phyloP scores from a whole-genome alignment of 2,329 filamentous ascomycete species.

The Myrmaecium sp. region DNA sequence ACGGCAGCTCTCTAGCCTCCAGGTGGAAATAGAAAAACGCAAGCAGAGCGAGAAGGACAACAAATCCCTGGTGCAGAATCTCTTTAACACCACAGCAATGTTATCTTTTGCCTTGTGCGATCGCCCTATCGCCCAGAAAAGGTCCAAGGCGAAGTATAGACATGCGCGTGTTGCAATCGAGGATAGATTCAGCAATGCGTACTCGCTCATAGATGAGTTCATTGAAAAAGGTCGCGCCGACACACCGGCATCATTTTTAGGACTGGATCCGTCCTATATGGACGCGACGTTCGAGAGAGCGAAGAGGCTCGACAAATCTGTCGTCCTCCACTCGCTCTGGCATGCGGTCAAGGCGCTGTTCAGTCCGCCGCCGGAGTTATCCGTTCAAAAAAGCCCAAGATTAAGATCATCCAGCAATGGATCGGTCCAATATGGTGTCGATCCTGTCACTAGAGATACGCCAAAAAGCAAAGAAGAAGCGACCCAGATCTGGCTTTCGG shows the following conservation, averaged over 20 bases:
- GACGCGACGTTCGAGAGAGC: constrained; percentile 16
- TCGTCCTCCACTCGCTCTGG: constrained; percentile 21
- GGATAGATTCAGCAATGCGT: constrained; percentile 3
- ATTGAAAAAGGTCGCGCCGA: constrained; percentile 1
- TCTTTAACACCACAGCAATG: constrained; percentile 28
- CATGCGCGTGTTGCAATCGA: too few relatives aligned
- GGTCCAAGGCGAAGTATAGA: too few relatives aligned
- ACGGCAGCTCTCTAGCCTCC: background rate
- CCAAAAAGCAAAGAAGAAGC: too few relatives aligned
- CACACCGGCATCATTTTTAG: too few relatives aligned
- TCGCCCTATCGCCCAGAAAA: too few relatives aligned
- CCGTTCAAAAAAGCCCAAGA: constrained; percentile 11
- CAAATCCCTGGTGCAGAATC: constrained; percentile 44
- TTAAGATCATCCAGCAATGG: constrained; percentile 3
- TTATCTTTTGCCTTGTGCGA: too few relatives aligned
- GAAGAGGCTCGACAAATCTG: constrained; percentile 15
- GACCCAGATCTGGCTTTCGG: too few relatives aligned
- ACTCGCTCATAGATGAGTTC: constrained; percentile 2
- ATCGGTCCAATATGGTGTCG: too few relatives aligned
- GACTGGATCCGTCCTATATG: constrained; percentile 14
- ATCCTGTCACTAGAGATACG: too few relatives aligned
- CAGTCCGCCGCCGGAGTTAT: constrained; percentile 17
- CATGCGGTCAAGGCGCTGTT: constrained; percentile 16
- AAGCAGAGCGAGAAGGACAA: constrained; percentile 31
- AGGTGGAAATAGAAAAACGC: background rate